phyloP scores from a whole-genome alignment of 805 yeast genomes.

The Monosporozyma yasuniensis region DNA sequence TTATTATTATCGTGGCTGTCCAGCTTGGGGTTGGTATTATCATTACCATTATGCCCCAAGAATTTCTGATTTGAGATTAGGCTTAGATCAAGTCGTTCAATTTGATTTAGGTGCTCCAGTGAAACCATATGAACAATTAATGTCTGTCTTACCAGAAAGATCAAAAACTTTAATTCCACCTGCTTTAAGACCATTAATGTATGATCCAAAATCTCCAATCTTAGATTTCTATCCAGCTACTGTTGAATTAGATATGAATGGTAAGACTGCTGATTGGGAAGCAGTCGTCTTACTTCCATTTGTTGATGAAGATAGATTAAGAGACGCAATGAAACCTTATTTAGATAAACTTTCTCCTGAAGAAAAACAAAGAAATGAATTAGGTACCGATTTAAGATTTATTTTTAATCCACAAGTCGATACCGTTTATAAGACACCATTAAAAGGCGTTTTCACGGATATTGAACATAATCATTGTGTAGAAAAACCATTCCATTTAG shows the following conservation, averaged over 20 bases:
- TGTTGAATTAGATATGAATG: constrained; percentile 83
- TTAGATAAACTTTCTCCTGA: constrained; percentile 55
- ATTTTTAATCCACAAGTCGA: constrained; percentile 69
- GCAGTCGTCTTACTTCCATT: constrained; percentile 89
- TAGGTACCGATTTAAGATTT: constrained; percentile 63
- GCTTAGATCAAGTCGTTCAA: constrained; percentile 52
- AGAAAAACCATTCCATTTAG: constrained; percentile 48
- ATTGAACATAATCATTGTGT: constrained; percentile 71
- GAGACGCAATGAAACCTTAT: constrained; percentile 61
- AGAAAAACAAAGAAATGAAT: constrained; percentile 64
- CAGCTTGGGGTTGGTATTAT: constrained; percentile 95
- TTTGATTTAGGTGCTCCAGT: constrained; percentile 74
- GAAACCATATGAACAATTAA: constrained; percentile 87
- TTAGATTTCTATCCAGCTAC: constrained; percentile 83
- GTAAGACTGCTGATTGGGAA: constrained; percentile 95
- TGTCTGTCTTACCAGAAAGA: constrained; percentile 96
- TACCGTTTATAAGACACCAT: constrained; percentile 60
- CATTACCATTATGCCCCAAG: constrained; percentile 89
- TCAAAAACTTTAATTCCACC: constrained; percentile 71
- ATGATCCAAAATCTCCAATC: constrained; percentile 77
- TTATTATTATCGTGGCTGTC: constrained; percentile 83
- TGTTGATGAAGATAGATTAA: constrained; percentile 73
- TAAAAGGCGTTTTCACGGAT: constrained; percentile 69
- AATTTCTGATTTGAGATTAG: constrained; percentile 74
- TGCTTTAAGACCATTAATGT: constrained; percentile 73